Evolutionary conservation across 2,329 filamentous ascomycete species (phyloP).

Genomic region (Colletotrichum aenigma): DNA sequence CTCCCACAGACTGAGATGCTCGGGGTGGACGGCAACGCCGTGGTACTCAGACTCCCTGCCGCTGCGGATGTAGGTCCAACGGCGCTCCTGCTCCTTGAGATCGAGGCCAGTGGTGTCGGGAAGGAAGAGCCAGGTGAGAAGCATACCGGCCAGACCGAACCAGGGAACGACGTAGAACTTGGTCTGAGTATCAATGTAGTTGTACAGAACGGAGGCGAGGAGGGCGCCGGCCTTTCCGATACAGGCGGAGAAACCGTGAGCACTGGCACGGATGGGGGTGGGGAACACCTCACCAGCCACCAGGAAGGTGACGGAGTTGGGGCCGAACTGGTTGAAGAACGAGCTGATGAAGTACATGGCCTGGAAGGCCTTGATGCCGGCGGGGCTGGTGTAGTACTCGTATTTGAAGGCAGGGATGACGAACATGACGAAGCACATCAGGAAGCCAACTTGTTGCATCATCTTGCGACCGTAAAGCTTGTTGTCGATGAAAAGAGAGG

Average conservation of each 20-base stretch:
- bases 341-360: slow-evolving; percentile 98
- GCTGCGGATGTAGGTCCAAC: slow-evolving; percentile 85
- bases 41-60: slow-evolving; percentile 85
- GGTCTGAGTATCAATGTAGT: slow-evolving; percentile 84
- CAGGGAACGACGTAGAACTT: slow-evolving; percentile 95
- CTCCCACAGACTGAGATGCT: slow-evolving; percentile 90
- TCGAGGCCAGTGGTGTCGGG: slow-evolving; percentile 98
- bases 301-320: slow-evolving; percentile 95
- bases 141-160: slow-evolving; percentile 88
- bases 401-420: slow-evolving; percentile 89
- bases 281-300: slow-evolving; percentile 97
- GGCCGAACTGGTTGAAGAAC: slow-evolving; percentile 99
- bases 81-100: slow-evolving; percentile 94
- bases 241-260: slow-evolving; percentile 94
- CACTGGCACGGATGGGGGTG: slow-evolving; percentile 88
- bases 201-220: slow-evolving; percentile 86
- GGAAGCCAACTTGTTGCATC: slow-evolving; percentile 95
- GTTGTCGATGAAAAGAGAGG: slow-evolving; percentile 89
- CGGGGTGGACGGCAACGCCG: slow-evolving; percentile 88
- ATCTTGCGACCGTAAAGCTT: slow-evolving; percentile 95
- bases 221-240: slow-evolving; percentile 89
- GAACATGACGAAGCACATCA: slow-evolving; percentile 93
- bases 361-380: slow-evolving; percentile 87
- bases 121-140: slow-evolving; percentile 84
- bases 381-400: slow-evolving; percentile 75